Evolutionary conservation across 495 filamentous ascomycete species (phyloP).

Genomic region (Neurospora sp.): DNA sequence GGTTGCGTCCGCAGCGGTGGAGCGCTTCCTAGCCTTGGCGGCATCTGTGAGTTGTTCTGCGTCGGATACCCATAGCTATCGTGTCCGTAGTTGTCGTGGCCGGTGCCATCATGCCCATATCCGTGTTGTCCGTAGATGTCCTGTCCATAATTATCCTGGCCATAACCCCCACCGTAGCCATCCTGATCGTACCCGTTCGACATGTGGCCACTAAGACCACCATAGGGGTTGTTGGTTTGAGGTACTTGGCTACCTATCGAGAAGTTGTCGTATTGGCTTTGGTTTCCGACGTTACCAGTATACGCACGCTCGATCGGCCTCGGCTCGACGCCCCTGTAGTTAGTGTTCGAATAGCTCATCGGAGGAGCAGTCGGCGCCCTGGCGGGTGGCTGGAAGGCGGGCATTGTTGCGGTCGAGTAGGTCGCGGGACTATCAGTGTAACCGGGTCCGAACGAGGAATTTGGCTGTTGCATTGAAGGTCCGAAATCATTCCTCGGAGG

Average conservation of each 20-base stretch:
- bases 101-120: constrained; percentile 23
- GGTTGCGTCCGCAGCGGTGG: constrained; percentile 26
- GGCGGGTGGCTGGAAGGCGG: constrained; percentile 21
- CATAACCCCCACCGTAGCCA: constrained; percentile 8
- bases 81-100: constrained; percentile 26
- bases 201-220: not conserved
- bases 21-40: constrained; percentile 25
- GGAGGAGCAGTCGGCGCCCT: constrained; percentile 20
- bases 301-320: constrained; percentile 1
- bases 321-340: constrained; percentile 17
- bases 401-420: constrained; percentile 23
- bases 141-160: constrained; percentile 27
- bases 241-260: constrained; percentile 1
- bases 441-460: constrained; percentile 5
- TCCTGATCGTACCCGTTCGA: not conserved
- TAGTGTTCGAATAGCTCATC: constrained; percentile 3
- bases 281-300: not conserved
- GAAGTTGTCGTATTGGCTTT: not conserved
- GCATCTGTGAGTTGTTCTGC: constrained; percentile 26
- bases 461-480: constrained; percentile 13
- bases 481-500: constrained; percentile 6
- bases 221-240: constrained; percentile 6
- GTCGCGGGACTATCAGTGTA: constrained; percentile 24
- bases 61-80: constrained; percentile 19
- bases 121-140: constrained; percentile 1